Conservation (phyloP, 208 protist genomes). For the Leishmania braziliensis region DNA sequence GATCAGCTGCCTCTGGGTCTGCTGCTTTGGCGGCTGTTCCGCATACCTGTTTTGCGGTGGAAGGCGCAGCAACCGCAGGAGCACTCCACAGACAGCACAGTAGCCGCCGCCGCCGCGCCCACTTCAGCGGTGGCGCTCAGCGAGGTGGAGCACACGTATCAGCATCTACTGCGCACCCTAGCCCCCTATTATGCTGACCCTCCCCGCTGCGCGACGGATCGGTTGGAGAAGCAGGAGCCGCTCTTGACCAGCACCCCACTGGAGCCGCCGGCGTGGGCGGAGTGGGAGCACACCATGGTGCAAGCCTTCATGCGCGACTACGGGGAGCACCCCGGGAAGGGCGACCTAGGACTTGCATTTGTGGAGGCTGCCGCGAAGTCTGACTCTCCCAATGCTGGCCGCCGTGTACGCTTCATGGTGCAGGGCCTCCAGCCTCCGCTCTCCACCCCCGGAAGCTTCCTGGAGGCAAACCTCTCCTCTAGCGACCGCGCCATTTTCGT, state of each 20-base stretch:
- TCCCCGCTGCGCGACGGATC: slow-evolving; percentile 21
- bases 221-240: slow-evolving; percentile 27
- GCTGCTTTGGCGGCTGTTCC: slow-evolving; percentile 52
- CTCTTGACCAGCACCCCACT: slow-evolving; percentile 17
- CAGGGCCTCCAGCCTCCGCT: slow-evolving; percentile 64
- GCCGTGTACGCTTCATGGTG: slow-evolving; percentile 54
- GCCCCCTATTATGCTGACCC: slow-evolving; percentile 37
- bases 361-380: not conserved
- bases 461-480: slow-evolving; percentile 58
- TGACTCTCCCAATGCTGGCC: not conserved
- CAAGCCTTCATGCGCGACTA: slow-evolving; percentile 25
- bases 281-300: slow-evolving; percentile 34
- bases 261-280: slow-evolving; percentile 31
- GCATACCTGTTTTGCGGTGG: slow-evolving; percentile 35
- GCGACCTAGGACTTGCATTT: slow-evolving; percentile 1
- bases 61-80: slow-evolving; percentile 8
- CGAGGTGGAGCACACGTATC: slow-evolving; percentile 19
- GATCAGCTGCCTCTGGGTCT: slow-evolving; percentile 38
- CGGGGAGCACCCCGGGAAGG: slow-evolving; percentile 7
- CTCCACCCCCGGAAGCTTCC: slow-evolving; percentile 51
- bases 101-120: not conserved
- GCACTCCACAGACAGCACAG: not conserved
- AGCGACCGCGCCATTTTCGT: slow-evolving; percentile 69
- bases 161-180: slow-evolving; percentile 24
- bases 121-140: not conserved